Conservation (phyloP, 805 yeast genomes). For the Maudiozyma turicensis region DNA sequence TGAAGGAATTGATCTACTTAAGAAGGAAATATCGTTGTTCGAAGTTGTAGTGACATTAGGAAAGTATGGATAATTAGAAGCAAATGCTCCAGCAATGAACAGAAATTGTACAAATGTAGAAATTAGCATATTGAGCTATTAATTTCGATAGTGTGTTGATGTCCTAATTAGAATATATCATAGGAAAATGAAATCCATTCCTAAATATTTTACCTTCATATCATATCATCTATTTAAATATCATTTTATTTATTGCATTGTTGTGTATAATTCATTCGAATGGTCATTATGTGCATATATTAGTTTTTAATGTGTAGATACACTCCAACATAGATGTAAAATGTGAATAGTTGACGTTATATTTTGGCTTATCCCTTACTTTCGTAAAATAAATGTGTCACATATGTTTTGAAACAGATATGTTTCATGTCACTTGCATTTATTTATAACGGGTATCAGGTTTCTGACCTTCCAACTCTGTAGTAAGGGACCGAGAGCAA, state of each 20-base stretch:
- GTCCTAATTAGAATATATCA: too few relatives aligned
- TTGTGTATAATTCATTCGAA: background rate
- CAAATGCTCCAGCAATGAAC: background rate
- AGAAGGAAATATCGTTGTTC: background rate
- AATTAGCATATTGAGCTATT: too few relatives aligned
- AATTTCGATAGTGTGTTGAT: too few relatives aligned
- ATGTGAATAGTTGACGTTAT: too few relatives aligned
- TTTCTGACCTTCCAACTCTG: too few relatives aligned
- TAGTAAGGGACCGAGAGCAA: too few relatives aligned
- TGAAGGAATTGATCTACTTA: background rate
- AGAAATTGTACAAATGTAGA: too few relatives aligned
- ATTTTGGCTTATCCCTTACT: background rate
- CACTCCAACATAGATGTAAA: too few relatives aligned
- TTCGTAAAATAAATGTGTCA: background rate
- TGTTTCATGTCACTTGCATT: background rate
- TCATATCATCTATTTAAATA: background rate
- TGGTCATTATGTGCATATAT: background rate
- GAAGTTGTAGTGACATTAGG: background rate
- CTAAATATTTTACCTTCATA: too few relatives aligned
- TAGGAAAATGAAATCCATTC: too few relatives aligned
- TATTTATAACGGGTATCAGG: background rate
- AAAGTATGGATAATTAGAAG: background rate
- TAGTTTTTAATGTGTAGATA: too few relatives aligned
- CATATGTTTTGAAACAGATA: background rate
- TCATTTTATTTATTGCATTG: background rate